Evolutionary conservation across 1,284 basidiomycete species (phyloP).

Genomic region (Thecaphora frezii): DNA sequence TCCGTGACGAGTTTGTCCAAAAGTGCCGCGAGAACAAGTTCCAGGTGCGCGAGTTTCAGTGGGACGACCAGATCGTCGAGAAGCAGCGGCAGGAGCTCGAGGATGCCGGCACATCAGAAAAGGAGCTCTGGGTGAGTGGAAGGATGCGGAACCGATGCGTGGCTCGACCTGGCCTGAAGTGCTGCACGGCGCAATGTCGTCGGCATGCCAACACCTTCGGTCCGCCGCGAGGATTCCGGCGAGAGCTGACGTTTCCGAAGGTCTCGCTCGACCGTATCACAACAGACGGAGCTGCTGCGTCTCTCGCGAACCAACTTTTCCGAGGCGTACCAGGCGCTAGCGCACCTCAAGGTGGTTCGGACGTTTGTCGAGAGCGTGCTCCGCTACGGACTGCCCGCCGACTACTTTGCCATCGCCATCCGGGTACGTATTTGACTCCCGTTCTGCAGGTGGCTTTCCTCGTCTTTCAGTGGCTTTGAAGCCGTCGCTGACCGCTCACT

Average conservation of each 20-base stretch:
- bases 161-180: no score
- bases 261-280: no score
- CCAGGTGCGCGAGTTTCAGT: constrained; percentile 90
- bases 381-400: constrained; percentile 89
- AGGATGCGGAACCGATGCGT: no score
- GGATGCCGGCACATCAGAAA: constrained; percentile 81
- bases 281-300: constrained; percentile 87
- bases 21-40: constrained; percentile 97
- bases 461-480: no score
- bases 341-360: constrained; percentile 88
- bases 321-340: constrained; percentile 90
- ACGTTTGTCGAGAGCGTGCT: constrained; percentile 94
- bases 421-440: constrained; percentile 23
- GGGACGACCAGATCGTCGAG: constrained; percentile 78
- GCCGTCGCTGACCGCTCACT: no score
- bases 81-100: constrained; percentile 82
- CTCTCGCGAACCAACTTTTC: constrained; percentile 93
- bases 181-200: no score
- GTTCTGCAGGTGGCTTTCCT: not conserved
- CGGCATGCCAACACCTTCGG: no score
- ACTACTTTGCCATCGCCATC: constrained; percentile 79
- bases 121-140: constrained; percentile 90
- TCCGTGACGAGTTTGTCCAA: constrained; percentile 88
- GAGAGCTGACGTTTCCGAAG: not conserved
- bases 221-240: no score